These are phyloP conservation scores for Diplodia scrobiculata DNA, from an alignment of 2,329 filamentous ascomycete species.

Conservation along the genomic window DNA sequence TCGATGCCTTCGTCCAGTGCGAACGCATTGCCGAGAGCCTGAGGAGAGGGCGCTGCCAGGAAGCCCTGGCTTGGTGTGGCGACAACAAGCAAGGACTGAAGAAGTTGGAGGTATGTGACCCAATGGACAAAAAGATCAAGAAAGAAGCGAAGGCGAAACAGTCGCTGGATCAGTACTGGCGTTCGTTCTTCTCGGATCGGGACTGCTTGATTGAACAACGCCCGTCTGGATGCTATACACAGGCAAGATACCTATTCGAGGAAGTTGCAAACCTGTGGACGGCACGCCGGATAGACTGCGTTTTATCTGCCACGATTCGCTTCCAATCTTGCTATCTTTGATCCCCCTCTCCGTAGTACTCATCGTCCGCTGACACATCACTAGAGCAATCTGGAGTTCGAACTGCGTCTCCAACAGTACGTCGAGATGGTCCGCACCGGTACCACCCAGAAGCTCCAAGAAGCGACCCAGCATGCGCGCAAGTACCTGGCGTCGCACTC, in stretches of 20 bases:
- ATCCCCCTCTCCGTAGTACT: neutral
- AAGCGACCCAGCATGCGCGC: slow-evolving; percentile 79
- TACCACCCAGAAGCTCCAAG: slow-evolving; percentile 62
- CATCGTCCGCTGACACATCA: slow-evolving; percentile 27
- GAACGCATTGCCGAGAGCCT: slow-evolving; percentile 75
- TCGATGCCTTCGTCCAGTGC: slow-evolving; percentile 83
- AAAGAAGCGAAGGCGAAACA: neutral
- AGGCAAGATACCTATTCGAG: neutral
- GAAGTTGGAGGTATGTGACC: slow-evolving; percentile 70
- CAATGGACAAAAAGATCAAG: neutral
- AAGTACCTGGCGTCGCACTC: slow-evolving; percentile 75
- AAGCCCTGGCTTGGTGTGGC: slow-evolving; percentile 84
- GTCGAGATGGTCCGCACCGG: slow-evolving; percentile 80
- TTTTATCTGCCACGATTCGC: neutral
- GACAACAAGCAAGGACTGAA: slow-evolving; percentile 92
- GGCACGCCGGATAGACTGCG: slow-evolving; percentile 1
- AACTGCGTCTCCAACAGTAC: slow-evolving; percentile 90
- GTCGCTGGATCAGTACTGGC: neutral
- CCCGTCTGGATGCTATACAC: neutral
- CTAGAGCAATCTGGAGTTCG: slow-evolving; percentile 83
- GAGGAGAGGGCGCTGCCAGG: slow-evolving; percentile 54
- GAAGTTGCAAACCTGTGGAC: neutral
- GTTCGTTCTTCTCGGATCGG: neutral
- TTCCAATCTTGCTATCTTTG: neutral
- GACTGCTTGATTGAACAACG: neutral